Conservation (phyloP, 108 stramenopile species). For the Cyclostephanos tholiformis region DNA sequence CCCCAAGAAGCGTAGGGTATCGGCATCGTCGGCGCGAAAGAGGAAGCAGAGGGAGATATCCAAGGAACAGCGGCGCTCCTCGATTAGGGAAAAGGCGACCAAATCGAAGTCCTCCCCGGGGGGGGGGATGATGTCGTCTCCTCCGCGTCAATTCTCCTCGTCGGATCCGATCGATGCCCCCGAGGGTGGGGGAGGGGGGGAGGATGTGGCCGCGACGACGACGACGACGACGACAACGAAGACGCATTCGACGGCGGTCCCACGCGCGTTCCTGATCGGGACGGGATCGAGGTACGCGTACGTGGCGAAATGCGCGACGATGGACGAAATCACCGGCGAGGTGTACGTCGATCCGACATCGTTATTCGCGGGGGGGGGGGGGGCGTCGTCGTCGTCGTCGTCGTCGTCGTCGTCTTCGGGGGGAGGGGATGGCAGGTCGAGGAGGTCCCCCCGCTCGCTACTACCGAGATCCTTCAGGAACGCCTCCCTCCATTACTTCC, state of each 20-base stretch:
- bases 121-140: background rate
- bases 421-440: background rate
- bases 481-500: conserved; percentile 59
- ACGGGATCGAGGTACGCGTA: conserved; percentile 48
- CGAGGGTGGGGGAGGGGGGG: background rate
- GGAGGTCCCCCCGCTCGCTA: background rate
- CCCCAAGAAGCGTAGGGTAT: conserved; percentile 2
- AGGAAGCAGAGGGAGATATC: conserved; percentile 3
- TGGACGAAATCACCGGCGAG: conserved; percentile 43
- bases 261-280: conserved; percentile 29
- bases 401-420: background rate
- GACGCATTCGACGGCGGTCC: conserved; percentile 22
- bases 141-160: too few relatives aligned
- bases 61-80: background rate
- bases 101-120: too few relatives aligned
- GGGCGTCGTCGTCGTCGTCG: conserved; percentile 6
- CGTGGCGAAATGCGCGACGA: conserved; percentile 41
- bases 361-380: conserved; percentile 21
- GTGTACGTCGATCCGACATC: conserved; percentile 40
- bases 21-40: conserved; percentile 7
- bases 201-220: conserved; percentile 10
- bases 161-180: background rate
- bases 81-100: too few relatives aligned
- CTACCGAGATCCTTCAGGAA: conserved; percentile 46
- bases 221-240: too few relatives aligned